Base-by-base conservation (phyloP, 2,329 filamentous ascomycete genomes). In the Colletotrichum navitas region DNA sequence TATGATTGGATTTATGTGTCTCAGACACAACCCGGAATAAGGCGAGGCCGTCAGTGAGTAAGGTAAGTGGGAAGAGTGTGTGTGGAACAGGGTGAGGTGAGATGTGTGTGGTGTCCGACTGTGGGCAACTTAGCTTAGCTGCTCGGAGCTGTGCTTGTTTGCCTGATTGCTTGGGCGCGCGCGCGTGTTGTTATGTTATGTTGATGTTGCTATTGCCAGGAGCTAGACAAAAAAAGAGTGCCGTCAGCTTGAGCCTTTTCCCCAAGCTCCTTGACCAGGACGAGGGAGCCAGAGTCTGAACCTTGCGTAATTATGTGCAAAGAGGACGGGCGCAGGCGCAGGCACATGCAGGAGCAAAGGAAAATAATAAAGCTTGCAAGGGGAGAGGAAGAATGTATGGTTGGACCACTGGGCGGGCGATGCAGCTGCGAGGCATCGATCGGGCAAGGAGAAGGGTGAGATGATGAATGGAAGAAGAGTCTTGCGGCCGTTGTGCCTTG, bases 391-490 rank as follows among this genome's bases (percentile, higher is more conserved):
- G 41, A 43, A 41, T 18, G 39, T 41, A 43, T 21, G 63, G 24
- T 49, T 55, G 51, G 68, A 41, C 26, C 58, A 26, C 41, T 26
- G 52, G 36, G 58, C 43, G 52, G 36, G 52, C 43, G 45, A 68
- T 58, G 68, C 52, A 63, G 64, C 56, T 68, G 68, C 59, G 64
- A 45, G 24, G 61, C 51, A 71, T 71, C 59, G 64, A 71, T 71
- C 68, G 64, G 68, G 18, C 43, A n/a, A 26, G 39, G 63, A 18
- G 32, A 41, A 32, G 24, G 47, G n/a, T n/a, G 39, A 52, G 18
- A 14, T 45, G 24, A 41, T 39, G 26, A 64, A 7, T 29, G 51
- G 14, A 11, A 21, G 39, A n/a, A 43, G 24, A n/a, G 58, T 12
- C 14, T 41, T 41, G 36, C 26, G 39, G n/a, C 2, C 2, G 2